Conservation (phyloP, 75 land plant species). For the Ceratopteris richardii region DNA sequence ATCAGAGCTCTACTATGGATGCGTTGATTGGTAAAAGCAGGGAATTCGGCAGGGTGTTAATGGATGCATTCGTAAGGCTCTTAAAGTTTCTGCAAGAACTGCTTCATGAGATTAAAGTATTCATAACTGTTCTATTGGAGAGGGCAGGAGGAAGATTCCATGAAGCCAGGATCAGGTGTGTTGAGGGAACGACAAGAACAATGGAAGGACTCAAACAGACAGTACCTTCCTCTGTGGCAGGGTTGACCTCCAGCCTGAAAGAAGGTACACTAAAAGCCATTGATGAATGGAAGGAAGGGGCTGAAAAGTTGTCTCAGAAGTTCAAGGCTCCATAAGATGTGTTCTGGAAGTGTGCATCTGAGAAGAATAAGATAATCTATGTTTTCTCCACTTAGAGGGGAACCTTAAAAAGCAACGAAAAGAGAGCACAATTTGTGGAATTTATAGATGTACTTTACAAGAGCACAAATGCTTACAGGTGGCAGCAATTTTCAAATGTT, state of each 20-base stretch:
- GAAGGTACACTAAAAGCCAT: constrained; percentile 52
- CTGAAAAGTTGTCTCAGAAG: constrained; percentile 69
- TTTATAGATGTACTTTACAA: no score
- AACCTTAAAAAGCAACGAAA: no score
- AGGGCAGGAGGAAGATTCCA: constrained; percentile 4
- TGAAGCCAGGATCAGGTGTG: neutral
- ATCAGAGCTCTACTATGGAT: neutral
- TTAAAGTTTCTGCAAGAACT: neutral
- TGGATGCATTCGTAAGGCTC: constrained; percentile 6
- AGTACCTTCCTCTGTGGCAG: constrained; percentile 17
- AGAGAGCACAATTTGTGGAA: no score
- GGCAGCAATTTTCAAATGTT: no score
- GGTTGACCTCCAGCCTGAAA: constrained; percentile 16
- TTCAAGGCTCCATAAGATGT: constrained; percentile 37
- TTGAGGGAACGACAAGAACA: constrained; percentile 5
- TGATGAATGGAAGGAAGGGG: constrained; percentile 75
- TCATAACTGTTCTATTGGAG: neutral
- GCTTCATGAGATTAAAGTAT: neutral
- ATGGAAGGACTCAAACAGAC: constrained; percentile 25
- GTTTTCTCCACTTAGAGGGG: no score
- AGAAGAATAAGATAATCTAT: no score
- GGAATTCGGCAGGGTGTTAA: neutral
- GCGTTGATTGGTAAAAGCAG: neutral
- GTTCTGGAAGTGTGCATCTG: no score
- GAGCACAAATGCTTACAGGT: no score